phyloP scores from a whole-genome alignment of 2,329 filamentous ascomycete species.

The Emergomyces africanus region DNA sequence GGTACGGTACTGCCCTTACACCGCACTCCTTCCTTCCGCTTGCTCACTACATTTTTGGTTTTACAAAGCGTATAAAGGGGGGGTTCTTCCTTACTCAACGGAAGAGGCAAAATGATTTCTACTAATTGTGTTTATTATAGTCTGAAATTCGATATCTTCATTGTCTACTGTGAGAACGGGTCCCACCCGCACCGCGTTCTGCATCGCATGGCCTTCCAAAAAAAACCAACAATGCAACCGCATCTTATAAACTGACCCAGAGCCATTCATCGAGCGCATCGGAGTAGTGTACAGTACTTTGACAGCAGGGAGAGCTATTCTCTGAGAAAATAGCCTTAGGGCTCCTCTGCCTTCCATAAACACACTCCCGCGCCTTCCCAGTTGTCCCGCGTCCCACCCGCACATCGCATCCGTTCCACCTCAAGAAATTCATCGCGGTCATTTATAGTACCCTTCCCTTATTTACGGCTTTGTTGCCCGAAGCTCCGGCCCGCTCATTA shows the following conservation, averaged over 20 bases:
- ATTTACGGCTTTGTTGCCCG: neutral
- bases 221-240: neutral
- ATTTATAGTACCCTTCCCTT: neutral
- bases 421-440: neutral
- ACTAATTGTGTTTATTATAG: no score
- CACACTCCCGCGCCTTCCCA: neutral
- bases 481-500: neutral
- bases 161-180: neutral
- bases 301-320: neutral
- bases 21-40: neutral
- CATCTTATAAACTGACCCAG: neutral
- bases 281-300: neutral
- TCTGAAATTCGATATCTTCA: neutral
- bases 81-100: neutral
- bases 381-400: neutral
- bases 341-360: neutral
- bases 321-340: no score
- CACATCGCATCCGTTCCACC: neutral
- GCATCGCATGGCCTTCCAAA: neutral
- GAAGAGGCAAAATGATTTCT: no score
- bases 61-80: neutral
- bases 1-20: neutral
- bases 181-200: neutral
- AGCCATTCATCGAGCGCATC: neutral
- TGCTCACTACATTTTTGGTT: no score